Evolutionary conservation across 441 rosid species (phyloP), one percentile per base, ranked within the genome.

Genomic region (Geranium incanum): DNA sequence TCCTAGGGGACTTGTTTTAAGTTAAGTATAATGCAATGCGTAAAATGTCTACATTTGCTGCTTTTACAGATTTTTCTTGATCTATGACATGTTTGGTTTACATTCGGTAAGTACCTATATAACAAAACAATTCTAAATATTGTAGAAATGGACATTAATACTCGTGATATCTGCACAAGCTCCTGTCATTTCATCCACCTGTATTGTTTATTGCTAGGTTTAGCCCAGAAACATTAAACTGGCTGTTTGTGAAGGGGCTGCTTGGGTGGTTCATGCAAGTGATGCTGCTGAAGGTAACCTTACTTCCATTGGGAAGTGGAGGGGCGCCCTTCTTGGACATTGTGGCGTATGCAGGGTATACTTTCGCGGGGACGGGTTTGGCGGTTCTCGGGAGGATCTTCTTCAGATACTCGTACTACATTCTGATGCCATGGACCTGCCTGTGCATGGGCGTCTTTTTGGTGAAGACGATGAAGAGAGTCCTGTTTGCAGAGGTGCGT

Each of bases 211-310:
- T 43, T 43, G 50, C 50, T 43, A 82, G 81, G 66, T 79, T 82
- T 37, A 79, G 81, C 70, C 79, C 82, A 6, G 81, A 77, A 79
- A 72, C 79, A 6, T 16, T 77, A 52, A 71, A 70, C 0, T 66
- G 69, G 74, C 76, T 68, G 37, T 50, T 70, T 5, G 70, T 69
- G 19, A 77, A 75, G 12, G 81, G 83, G 6, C 3, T 79, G 36
- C 78, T 82, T 0, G 67, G 83, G 67, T 77, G 83, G 83, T 68
- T 77, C 3, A 50, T 79, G 66, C 81, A 79, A 71, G 75, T 82
- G 18, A 67, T 73, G 5, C 72, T 79, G 6, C 71, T 79, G 0
- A 72, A 79, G 72, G 78, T 76, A 3, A 76, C 75, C 6, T 4
- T 82, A 23, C 77, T 38, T 63, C 3, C 72, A 1, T 41, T 79